Conservation (phyloP, 2,329 filamentous ascomycete species). For the Didymella keratinophila region DNA sequence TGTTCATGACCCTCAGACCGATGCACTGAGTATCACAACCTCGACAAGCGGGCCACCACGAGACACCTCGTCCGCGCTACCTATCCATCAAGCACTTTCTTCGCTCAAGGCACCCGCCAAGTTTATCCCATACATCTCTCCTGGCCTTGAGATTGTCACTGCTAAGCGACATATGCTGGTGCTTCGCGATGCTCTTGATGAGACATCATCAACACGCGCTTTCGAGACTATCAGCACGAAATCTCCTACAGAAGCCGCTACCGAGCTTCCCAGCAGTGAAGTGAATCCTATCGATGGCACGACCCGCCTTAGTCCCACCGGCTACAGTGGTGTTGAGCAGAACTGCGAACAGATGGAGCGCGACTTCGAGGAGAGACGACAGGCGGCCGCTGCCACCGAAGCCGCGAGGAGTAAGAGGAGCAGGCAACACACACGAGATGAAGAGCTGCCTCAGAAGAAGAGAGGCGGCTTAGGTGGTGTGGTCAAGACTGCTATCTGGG, state of each 20-base stretch:
- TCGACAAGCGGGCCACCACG: conserved; percentile 29
- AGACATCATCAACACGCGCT: conserved; percentile 19
- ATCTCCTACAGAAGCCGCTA: background rate
- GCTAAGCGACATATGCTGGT: conserved; percentile 44
- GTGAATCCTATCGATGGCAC: conserved; percentile 51
- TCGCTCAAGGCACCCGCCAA: conserved; percentile 38
- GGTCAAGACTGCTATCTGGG: conserved; percentile 44
- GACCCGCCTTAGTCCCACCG: conserved; percentile 40
- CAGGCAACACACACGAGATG: conserved; percentile 11
- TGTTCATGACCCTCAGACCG: conserved; percentile 37
- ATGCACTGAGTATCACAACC: conserved; percentile 36
- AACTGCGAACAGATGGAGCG: conserved; percentile 32
- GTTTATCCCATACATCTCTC: conserved; percentile 42
- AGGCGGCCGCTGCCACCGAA: conserved; percentile 24
- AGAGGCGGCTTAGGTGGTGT: conserved; percentile 31
- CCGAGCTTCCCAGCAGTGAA: conserved; percentile 1
- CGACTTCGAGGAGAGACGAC: conserved; percentile 35
- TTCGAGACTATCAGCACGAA: conserved; percentile 7
- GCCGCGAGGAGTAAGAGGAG: conserved; percentile 10
- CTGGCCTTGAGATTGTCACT: conserved; percentile 38
- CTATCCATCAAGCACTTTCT: conserved; percentile 40
- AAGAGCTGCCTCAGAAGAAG: conserved; percentile 12
- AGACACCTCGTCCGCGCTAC: conserved; percentile 29
- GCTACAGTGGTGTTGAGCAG: conserved; percentile 43
- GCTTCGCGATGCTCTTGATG: conserved; percentile 32